phyloP scores from a whole-genome alignment of 1,284 basidiomycete genomes.

The Malassezia caprae region DNA sequence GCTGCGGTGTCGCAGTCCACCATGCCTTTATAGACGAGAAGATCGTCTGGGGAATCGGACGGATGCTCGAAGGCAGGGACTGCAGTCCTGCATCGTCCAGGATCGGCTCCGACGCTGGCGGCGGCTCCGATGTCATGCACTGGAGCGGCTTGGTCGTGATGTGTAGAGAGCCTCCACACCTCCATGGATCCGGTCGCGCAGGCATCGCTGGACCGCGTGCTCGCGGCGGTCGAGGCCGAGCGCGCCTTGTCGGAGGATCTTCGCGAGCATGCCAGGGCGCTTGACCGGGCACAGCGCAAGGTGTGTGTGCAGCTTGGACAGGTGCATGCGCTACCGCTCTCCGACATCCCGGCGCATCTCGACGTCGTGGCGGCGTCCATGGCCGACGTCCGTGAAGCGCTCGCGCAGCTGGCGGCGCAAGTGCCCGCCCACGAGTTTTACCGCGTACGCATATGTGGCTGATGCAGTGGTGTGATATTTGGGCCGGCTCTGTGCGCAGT shows the following conservation, averaged over 20 bases:
- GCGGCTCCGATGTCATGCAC: background rate
- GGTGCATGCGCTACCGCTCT: background rate
- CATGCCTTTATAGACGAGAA: slow-evolving; percentile 29
- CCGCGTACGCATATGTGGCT: slow-evolving; percentile 4
- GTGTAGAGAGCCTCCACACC: background rate
- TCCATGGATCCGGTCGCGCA: slow-evolving; percentile 4
- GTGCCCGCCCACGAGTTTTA: slow-evolving; percentile 10
- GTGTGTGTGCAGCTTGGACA: slow-evolving; percentile 9
- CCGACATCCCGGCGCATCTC: slow-evolving; percentile 2
- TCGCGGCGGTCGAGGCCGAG: slow-evolving; percentile 10
- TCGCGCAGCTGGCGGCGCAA: background rate
- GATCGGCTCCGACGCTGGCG: background rate
- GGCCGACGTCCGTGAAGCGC: background rate
- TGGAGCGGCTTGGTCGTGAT: background rate
- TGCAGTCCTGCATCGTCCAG: background rate
- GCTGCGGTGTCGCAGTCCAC: slow-evolving; percentile 23
- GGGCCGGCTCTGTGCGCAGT: slow-evolving; percentile 12
- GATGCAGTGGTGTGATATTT: slow-evolving; percentile 15
- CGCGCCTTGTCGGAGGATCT: slow-evolving; percentile 7
- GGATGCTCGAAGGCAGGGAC: slow-evolving; percentile 9
- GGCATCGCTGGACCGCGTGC: slow-evolving; percentile 2
- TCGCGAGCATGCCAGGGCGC: slow-evolving; percentile 2
- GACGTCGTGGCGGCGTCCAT: background rate
- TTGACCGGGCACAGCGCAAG: slow-evolving; percentile 11
- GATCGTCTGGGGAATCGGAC: slow-evolving; percentile 30